These are phyloP conservation scores for Skeletonema costatum DNA, from an alignment of 108 stramenopile species.

Conservation along the genomic window DNA sequence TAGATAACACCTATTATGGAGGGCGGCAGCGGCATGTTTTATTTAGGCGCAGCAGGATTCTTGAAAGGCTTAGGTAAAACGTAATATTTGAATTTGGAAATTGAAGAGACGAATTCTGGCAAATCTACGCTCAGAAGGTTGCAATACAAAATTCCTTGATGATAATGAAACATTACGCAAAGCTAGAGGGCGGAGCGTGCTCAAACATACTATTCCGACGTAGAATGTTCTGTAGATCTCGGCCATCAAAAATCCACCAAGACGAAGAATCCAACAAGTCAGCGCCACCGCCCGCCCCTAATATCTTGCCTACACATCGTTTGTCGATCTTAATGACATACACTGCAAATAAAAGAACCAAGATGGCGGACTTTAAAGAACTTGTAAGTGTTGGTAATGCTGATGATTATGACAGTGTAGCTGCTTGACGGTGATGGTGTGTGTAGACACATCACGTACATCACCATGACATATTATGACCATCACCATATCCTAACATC, in stretches of 20 bases:
- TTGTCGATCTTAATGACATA: neutral
- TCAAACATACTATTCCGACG: neutral
- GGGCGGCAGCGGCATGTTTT: too few relatives aligned
- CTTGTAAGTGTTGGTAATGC: constrained; percentile 47
- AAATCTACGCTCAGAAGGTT: too few relatives aligned
- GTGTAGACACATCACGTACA: neutral
- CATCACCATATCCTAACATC: constrained; percentile 1
- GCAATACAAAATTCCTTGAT: too few relatives aligned
- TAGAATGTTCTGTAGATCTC: neutral
- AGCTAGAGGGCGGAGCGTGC: neutral
- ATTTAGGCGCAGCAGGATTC: too few relatives aligned
- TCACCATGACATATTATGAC: neutral
- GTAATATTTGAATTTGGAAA: too few relatives aligned
- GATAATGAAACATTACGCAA: too few relatives aligned
- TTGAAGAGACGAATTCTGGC: too few relatives aligned
- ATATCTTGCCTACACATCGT: neutral
- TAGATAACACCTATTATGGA: too few relatives aligned
- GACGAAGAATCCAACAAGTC: neutral
- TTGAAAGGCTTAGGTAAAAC: too few relatives aligned
- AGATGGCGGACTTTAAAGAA: constrained; percentile 78
- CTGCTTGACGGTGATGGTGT: neutral
- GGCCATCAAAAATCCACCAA: neutral
- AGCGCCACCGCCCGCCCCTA: neutral
- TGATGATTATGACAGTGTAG: neutral
- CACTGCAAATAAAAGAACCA: constrained; percentile 9